phyloP scores from a whole-genome alignment of 2,329 filamentous ascomycete species.

The Phialophora verrucosa region DNA sequence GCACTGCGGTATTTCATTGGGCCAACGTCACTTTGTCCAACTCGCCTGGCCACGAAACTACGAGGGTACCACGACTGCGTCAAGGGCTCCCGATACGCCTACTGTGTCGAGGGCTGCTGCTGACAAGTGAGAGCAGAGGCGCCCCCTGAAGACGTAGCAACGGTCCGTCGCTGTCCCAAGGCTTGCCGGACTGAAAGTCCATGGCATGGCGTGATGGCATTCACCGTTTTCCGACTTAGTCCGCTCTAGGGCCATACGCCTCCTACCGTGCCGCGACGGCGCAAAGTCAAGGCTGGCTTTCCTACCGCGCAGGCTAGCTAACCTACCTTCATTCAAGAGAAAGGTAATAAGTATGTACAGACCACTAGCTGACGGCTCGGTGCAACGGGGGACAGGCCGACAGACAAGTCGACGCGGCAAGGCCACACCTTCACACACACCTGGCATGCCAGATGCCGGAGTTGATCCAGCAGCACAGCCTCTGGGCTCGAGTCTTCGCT shows the following conservation, averaged over 20 bases:
- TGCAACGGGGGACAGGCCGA: constrained; percentile 10
- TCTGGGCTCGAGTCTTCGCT: not conserved
- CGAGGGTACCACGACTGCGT: not conserved
- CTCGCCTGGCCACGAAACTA: not conserved
- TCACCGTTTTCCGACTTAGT: not conserved
- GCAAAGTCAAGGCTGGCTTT: not conserved
- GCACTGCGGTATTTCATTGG: not conserved
- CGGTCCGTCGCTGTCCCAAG: not conserved
- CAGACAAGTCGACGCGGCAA: constrained; percentile 4
- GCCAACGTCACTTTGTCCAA: not conserved
- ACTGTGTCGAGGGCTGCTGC: not conserved
- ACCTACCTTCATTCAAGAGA: too few species aligned
- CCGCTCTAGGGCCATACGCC: too few species aligned
- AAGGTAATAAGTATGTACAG: not conserved
- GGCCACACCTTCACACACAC: not conserved
- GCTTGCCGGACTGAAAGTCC: not conserved
- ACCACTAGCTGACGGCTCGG: not conserved
- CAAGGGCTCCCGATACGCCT: not conserved
- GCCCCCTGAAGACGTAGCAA: not conserved
- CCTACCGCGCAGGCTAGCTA: not conserved
- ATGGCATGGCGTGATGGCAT: not conserved
- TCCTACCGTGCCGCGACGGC: not conserved
- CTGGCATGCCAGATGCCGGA: constrained; percentile 8
- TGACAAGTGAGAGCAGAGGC: not conserved
- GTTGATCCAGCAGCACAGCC: constrained; percentile 3